A percentile compares a stretch with the other conserved stretches of the same genome.
Conservation (phyloP, 176 grass and related monocot species). For the Oryza meridionalis region DNA sequence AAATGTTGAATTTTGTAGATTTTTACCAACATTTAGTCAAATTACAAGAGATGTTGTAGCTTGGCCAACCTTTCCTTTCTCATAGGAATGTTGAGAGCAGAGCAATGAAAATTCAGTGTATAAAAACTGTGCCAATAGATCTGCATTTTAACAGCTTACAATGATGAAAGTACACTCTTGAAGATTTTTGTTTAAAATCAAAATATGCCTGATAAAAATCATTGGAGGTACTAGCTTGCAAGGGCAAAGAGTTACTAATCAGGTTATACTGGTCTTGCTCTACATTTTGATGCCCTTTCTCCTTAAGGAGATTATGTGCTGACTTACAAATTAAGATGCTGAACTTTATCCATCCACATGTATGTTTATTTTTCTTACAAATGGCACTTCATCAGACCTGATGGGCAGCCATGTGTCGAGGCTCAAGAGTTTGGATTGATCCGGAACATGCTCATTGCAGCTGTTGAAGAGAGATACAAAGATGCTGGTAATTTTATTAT, state of each 20-base stretch:
- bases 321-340: not conserved
- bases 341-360: not conserved
- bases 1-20: too few species aligned
- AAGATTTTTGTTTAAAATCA: too few species aligned
- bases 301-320: not conserved
- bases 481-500: constrained; percentile 70
- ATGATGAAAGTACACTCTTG: too few species aligned
- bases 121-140: too few species aligned
- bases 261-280: not conserved
- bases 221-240: not conserved
- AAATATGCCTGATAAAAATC: too few species aligned
- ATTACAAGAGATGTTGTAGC: too few species aligned
- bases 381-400: constrained; percentile 57
- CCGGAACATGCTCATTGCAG: constrained; percentile 77
- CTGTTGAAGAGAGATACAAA: constrained; percentile 87
- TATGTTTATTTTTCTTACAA: constrained; percentile 1
- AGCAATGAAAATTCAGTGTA: too few species aligned
- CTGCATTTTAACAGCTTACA: too few species aligned
- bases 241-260: not conserved
- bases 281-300: not conserved
- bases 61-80: too few species aligned
- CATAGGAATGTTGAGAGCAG: too few species aligned
- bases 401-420: constrained; percentile 76
- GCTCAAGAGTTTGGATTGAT: constrained; percentile 78
- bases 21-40: too few species aligned